These are phyloP conservation scores for Eucalyptus microcorys DNA, from an alignment of 345 rosid species.

Conservation along the genomic window DNA sequence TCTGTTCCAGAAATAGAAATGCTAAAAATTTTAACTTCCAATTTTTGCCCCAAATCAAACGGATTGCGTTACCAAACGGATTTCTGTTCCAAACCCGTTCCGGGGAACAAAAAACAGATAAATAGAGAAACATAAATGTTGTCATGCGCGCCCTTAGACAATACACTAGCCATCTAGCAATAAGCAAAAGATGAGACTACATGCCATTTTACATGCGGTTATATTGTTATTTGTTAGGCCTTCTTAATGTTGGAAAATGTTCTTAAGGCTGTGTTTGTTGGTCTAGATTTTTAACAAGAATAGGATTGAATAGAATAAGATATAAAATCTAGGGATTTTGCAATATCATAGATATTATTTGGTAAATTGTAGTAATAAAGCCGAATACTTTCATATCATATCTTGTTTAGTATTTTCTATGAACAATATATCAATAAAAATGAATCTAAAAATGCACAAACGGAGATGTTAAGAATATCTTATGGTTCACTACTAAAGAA, in stretches of 20 bases:
- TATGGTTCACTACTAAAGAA: too few species aligned
- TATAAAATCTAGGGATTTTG: neutral
- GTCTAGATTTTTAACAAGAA: neutral
- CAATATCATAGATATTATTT: neutral
- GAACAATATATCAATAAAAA: neutral
- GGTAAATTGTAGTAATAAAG: neutral
- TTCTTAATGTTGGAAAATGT: neutral
- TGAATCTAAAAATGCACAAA: neutral
- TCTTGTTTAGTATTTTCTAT: too few species aligned
- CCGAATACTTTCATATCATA: neutral
- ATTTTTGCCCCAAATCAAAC: too few species aligned
- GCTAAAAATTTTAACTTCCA: too few species aligned
- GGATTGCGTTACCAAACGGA: rapidly evolving
- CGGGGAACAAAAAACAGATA: rapidly evolving
- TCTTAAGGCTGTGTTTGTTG: too few species aligned
- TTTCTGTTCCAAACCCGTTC: too few species aligned
- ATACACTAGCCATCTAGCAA: neutral
- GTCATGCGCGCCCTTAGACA: neutral
- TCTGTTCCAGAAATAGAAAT: too few species aligned
- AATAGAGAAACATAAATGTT: too few species aligned
- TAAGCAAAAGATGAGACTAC: neutral
- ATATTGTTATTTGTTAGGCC: neutral
- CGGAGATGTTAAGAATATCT: neutral
- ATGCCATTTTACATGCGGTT: neutral
- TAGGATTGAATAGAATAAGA: neutral